Conservation (phyloP, 1,284 basidiomycete species). For the Trametes sp. region DNA sequence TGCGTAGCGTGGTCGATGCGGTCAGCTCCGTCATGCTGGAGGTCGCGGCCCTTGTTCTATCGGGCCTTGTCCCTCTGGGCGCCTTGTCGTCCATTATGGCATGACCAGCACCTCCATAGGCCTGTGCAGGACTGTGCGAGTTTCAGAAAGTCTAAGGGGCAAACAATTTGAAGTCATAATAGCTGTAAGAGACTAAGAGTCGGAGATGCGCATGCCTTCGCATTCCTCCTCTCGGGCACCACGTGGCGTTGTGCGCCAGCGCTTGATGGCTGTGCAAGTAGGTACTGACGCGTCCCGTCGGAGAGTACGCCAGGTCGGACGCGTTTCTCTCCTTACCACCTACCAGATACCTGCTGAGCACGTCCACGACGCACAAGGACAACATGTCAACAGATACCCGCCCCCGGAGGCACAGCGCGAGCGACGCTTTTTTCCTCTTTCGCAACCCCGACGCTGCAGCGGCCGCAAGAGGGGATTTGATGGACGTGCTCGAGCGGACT, state of each 20-base stretch:
- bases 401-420: conserved; percentile 27
- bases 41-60: not conserved
- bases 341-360: not conserved
- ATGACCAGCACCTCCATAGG: too few species aligned
- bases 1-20: not conserved
- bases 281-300: not conserved
- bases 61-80: too few species aligned
- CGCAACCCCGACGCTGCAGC: conserved; percentile 24
- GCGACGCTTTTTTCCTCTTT: conserved; percentile 20
- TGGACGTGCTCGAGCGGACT: conserved; percentile 20
- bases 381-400: not conserved
- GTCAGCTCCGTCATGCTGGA: too few species aligned
- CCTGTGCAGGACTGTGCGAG: too few species aligned
- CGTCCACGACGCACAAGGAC: too few species aligned
- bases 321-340: not conserved
- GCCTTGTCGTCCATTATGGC: too few species aligned
- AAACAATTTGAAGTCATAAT: not conserved
- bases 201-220: not conserved
- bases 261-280: not conserved
- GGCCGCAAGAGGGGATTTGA: conserved; percentile 15
- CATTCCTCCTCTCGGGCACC: not conserved
- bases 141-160: not conserved
- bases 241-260: not conserved
- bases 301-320: not conserved
- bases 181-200: not conserved